A percentile compares a stretch with the other conserved stretches of the same genome.
These are phyloP conservation scores for Collybia nuda DNA, from an alignment of 768 basidiomycete species.

Conservation along the genomic window DNA sequence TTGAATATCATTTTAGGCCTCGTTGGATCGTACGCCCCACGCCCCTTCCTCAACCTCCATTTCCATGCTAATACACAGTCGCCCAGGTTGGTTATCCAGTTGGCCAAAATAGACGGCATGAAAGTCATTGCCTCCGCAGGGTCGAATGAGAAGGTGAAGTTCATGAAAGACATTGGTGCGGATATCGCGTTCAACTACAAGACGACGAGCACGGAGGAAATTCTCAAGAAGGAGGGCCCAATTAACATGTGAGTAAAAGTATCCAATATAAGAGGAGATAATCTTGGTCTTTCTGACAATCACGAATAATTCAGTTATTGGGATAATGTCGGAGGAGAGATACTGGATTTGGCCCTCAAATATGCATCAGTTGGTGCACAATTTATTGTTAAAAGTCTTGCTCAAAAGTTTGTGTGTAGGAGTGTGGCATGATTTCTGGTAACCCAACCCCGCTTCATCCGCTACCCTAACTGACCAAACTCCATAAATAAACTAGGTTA, in stretches of 20 bases:
- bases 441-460: neutral
- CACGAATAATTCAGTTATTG: constrained; percentile 34
- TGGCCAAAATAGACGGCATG: constrained; percentile 49
- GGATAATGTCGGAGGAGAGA: constrained; percentile 63
- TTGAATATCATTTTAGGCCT: constrained; percentile 27
- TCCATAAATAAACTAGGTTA: constrained; percentile 26
- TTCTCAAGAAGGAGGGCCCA: constrained; percentile 55
- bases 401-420: constrained; percentile 9
- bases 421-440: constrained; percentile 40
- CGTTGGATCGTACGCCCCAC: constrained; percentile 41
- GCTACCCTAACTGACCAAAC: neutral
- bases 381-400: too few species aligned
- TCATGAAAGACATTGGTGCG: constrained; percentile 58
- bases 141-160: constrained; percentile 68
- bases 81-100: constrained; percentile 45
- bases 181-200: constrained; percentile 79
- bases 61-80: neutral
- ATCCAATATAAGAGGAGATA: neutral
- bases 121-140: constrained; percentile 76
- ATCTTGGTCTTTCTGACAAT: neutral
- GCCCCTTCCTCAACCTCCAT: too few species aligned
- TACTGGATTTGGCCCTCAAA: constrained; percentile 53
- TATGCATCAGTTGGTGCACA: constrained; percentile 43
- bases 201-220: constrained; percentile 48
- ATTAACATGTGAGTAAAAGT: constrained; percentile 36